Base-by-base conservation (phyloP, 2,329 filamentous ascomycete species). In the Rutstroemia sp. region DNA sequence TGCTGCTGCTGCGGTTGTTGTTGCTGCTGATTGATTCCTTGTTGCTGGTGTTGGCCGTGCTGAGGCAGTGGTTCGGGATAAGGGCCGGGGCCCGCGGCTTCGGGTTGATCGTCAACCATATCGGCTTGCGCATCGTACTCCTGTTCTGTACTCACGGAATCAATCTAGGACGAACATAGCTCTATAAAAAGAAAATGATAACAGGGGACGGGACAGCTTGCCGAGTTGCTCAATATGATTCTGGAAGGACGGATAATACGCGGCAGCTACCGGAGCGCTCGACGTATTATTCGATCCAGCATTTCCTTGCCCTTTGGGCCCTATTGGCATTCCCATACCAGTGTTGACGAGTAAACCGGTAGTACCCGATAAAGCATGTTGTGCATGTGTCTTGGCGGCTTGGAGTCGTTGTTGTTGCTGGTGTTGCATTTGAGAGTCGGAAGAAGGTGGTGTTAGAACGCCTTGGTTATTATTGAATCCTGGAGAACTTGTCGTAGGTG, bases 111-210 rank as follows among this genome's bases (percentile, higher is more conserved):
- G 67, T 96, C 92, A 71, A 95, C 84, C 79, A 95, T 88, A 67
- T 92, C 90, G 71, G 82, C 83, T 74, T 90, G 88, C 55, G 89
- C 87, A 71, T 96, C 92, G 75, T 96, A 97, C 77, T 97, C 92
- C 80, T 95, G 91, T 77, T 97, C 92, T 96, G 77, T 78, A 79
- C 68, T 76, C 74, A 83, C 72, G 74, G 70, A 78, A 81, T 88
- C 60, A 76, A 79, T 76, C 78, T 84, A 83, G 79, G 78, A 84
- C 78, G 78, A 77, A 80, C 79, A 83, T 71, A 82, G 77, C 75
- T 80, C 78, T 76, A 78, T 78, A 68, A 66, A 67, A 73, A 66
- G 70, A 70, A 67, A 68, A 64, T 50, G 52, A 55, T 67, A 70
- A 71, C 71, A 78, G 68, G 73, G 74, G 74, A 72, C 67, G 76